phyloP scores from a whole-genome alignment of 192 early-diverging fungal species.

The Coemansia sp. region DNA sequence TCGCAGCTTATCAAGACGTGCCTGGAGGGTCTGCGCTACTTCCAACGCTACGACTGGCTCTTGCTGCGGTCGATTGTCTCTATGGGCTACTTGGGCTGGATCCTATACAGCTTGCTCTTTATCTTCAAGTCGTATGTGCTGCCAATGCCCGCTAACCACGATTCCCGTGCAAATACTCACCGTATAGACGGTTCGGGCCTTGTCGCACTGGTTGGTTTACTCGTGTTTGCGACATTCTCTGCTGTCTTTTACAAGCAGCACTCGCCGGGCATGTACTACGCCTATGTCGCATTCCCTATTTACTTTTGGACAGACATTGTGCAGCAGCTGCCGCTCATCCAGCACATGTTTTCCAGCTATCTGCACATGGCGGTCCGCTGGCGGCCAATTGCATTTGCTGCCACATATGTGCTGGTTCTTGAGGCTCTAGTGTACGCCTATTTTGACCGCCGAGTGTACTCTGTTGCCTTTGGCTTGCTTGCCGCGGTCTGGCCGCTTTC shows the following conservation, averaged over 20 bases:
- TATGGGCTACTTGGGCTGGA: conserved; percentile 88
- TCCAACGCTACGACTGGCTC: conserved; percentile 96
- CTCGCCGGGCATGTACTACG: conserved; percentile 83
- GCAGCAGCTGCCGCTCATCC: conserved; percentile 31
- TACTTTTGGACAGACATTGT: conserved; percentile 77
- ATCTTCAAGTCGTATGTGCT: conserved; percentile 68
- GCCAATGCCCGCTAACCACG: not conserved
- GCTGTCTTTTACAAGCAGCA: conserved; percentile 70
- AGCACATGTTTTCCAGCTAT: conserved; percentile 28
- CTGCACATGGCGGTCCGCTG: conserved; percentile 21
- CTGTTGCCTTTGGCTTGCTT: conserved; percentile 58
- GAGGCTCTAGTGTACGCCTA: conserved; percentile 86
- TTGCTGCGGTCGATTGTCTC: conserved; percentile 82
- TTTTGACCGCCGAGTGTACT: conserved; percentile 66
- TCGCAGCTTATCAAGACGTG: conserved; percentile 60
- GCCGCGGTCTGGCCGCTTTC: conserved; percentile 65
- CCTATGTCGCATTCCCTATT: conserved; percentile 79
- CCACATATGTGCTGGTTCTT: conserved; percentile 62
- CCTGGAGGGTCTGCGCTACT: conserved; percentile 85
- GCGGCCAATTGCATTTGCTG: conserved; percentile 38
- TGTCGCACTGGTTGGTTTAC: conserved; percentile 40
- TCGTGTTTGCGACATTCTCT: conserved; percentile 48
- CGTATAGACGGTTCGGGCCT: conserved; percentile 5
- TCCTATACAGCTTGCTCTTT: conserved; percentile 75
- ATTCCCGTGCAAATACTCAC: conserved; percentile 6